Conservation (phyloP, 176 grass and related monocot genomes). For the Carex littledalei region DNA sequence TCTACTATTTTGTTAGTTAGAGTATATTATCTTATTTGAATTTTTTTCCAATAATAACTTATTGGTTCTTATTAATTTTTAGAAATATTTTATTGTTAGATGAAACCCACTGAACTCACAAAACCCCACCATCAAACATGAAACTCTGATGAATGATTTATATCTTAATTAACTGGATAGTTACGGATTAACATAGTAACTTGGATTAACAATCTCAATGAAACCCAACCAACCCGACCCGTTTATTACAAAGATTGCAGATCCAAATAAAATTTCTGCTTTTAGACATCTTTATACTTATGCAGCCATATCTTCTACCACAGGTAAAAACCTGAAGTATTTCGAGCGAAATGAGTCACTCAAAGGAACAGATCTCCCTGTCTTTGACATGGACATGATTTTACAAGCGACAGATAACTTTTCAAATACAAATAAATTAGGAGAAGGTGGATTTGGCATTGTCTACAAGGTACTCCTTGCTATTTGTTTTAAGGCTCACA, state of each 20-base stretch:
- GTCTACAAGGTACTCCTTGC: conserved; percentile 48
- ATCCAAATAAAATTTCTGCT: neutral
- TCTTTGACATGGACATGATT: conserved; percentile 21
- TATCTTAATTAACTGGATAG: too few species aligned
- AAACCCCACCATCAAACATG: too few species aligned
- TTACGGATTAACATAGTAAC: too few species aligned
- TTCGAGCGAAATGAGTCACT: neutral
- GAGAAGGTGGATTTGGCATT: conserved; percentile 49
- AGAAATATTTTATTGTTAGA: too few species aligned
- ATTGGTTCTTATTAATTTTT: too few species aligned
- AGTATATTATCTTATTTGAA: too few species aligned
- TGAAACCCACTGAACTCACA: too few species aligned
- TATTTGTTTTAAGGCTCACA: neutral
- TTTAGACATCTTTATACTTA: neutral
- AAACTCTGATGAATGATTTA: too few species aligned
- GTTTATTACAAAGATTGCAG: neutral
- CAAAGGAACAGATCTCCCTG: conserved; percentile 16
- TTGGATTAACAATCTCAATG: too few species aligned
- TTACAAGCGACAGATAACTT: conserved; percentile 36
- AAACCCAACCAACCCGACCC: too few species aligned
- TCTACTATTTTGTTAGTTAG: too few species aligned
- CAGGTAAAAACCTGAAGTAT: neutral
- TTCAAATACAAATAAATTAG: conserved; percentile 27
- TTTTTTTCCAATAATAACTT: too few species aligned
- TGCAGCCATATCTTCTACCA: neutral